These are phyloP conservation scores for Amylostereum chailletii DNA, from an alignment of 1,284 basidiomycete species.

Conservation along the genomic window DNA sequence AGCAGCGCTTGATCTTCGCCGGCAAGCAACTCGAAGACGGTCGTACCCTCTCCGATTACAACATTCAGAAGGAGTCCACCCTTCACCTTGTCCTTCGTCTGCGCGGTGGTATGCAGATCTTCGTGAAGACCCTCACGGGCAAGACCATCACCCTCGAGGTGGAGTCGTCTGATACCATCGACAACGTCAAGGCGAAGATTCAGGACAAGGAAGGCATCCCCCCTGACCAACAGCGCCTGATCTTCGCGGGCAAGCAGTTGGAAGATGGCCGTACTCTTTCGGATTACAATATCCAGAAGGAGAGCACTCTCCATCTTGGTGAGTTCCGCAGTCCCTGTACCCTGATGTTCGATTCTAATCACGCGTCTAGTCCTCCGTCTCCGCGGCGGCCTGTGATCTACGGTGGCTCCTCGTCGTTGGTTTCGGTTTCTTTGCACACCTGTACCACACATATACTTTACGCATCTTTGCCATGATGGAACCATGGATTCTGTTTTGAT, in stretches of 20 bases:
- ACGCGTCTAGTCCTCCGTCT: slow-evolving; percentile 59
- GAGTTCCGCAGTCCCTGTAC: slow-evolving; percentile 26
- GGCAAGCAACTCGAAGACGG: slow-evolving; percentile 77
- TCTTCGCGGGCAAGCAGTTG: slow-evolving; percentile 73
- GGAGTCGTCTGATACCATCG: slow-evolving; percentile 69
- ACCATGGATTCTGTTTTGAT: background rate
- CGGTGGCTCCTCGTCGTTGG: background rate
- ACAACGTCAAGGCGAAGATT: slow-evolving; percentile 68
- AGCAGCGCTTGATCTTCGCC: slow-evolving; percentile 79
- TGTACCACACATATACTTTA: background rate
- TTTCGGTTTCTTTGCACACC: background rate
- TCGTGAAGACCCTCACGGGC: slow-evolving; percentile 66
- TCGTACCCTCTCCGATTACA: slow-evolving; percentile 72
- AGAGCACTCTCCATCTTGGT: slow-evolving; percentile 56
- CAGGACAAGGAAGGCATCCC: slow-evolving; percentile 73
- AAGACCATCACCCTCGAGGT: slow-evolving; percentile 79
- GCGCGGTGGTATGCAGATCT: slow-evolving; percentile 56
- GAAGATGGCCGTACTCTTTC: slow-evolving; percentile 61
- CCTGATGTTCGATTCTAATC: slow-evolving; percentile 26
- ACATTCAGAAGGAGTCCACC: slow-evolving; percentile 67
- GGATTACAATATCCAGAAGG: slow-evolving; percentile 66
- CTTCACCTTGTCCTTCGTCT: slow-evolving; percentile 47
- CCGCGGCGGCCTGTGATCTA: slow-evolving; percentile 51
- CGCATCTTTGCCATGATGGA: background rate
- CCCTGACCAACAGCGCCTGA: slow-evolving; percentile 67